These are phyloP conservation scores for Lasiosphaeria ovina DNA, from an alignment of 495 filamentous ascomycete species.

Conservation along the genomic window DNA sequence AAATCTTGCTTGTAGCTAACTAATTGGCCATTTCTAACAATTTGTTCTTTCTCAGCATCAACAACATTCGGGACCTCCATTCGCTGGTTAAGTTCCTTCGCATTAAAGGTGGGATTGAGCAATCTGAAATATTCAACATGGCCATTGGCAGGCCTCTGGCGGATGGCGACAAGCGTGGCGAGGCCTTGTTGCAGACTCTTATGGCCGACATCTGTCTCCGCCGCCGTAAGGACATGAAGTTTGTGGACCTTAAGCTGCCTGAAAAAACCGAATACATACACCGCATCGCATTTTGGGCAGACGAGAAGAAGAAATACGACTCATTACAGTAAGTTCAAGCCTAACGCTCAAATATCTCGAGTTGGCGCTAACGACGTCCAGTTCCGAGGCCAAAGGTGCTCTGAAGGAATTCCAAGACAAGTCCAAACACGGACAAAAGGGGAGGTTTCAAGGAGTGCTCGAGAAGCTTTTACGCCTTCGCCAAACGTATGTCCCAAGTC, in stretches of 20 bases:
- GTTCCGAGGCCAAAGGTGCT: conserved; percentile 70
- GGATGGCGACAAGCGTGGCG: conserved; percentile 50
- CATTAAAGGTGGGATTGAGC: conserved; percentile 74
- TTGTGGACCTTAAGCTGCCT: conserved; percentile 80
- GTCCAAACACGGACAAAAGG: conserved; percentile 38
- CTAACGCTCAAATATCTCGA: conserved; percentile 27
- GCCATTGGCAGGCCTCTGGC: conserved; percentile 71
- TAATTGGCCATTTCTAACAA: not conserved
- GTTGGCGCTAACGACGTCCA: conserved; percentile 32
- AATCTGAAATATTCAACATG: conserved; percentile 70
- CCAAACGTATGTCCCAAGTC: conserved; percentile 51
- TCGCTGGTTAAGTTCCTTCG: conserved; percentile 77
- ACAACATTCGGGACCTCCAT: conserved; percentile 78
- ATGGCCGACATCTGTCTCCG: conserved; percentile 83
- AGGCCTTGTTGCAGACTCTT: conserved; percentile 67
- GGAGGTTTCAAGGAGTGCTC: conserved; percentile 59
- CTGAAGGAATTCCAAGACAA: conserved; percentile 57
- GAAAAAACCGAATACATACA: conserved; percentile 78
- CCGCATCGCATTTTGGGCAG: conserved; percentile 67
- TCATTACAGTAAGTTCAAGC: conserved; percentile 54
- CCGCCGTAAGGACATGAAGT: conserved; percentile 85
- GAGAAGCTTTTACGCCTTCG: conserved; percentile 82
- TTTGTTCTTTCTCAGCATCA: conserved; percentile 45
- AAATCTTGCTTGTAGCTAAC: not conserved
- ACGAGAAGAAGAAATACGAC: conserved; percentile 80